Evolutionary conservation across 192 early-diverging fungal genomes (phyloP).

Genomic region (Entomortierella chlamydospora): DNA sequence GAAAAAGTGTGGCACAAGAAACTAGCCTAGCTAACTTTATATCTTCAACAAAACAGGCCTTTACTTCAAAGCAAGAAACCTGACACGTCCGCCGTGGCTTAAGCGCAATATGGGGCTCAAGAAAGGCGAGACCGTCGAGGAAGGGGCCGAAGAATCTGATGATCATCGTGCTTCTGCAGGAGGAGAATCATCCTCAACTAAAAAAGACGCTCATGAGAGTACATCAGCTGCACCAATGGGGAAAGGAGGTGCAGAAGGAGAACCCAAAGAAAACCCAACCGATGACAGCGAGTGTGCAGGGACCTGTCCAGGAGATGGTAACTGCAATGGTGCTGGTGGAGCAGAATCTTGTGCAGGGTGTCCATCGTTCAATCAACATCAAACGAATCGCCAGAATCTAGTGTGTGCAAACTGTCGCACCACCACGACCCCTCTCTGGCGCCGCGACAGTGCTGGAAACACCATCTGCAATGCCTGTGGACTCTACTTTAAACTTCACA

Average conservation of each 20-base stretch:
- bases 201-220: not conserved
- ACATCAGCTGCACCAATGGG: not conserved
- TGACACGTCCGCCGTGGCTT: slow-evolving; percentile 66
- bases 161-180: not conserved
- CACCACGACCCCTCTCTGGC: slow-evolving; percentile 84
- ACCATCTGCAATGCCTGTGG: slow-evolving; percentile 87
- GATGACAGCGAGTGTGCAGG: slow-evolving; percentile 56
- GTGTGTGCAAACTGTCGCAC: slow-evolving; percentile 83
- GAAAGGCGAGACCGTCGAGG: slow-evolving; percentile 20
- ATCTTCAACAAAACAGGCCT: slow-evolving; percentile 60
- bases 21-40: too few relatives aligned
- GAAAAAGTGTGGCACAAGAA: too few relatives aligned
- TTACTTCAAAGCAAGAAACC: slow-evolving; percentile 67
- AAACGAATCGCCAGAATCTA: slow-evolving; percentile 64
- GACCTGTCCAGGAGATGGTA: slow-evolving; percentile 81
- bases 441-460: slow-evolving; percentile 76
- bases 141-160: slow-evolving; percentile 22
- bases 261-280: not conserved
- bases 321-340: slow-evolving; percentile 81
- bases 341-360: slow-evolving; percentile 78
- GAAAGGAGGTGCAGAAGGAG: not conserved
- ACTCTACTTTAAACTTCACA: slow-evolving; percentile 90
- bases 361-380: slow-evolving; percentile 79
- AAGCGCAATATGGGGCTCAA: slow-evolving; percentile 54
- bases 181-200: slow-evolving; percentile 9